phyloP scores from a whole-genome alignment of 2,329 filamentous ascomycete genomes.

The Scortechinia acanthostroma region DNA sequence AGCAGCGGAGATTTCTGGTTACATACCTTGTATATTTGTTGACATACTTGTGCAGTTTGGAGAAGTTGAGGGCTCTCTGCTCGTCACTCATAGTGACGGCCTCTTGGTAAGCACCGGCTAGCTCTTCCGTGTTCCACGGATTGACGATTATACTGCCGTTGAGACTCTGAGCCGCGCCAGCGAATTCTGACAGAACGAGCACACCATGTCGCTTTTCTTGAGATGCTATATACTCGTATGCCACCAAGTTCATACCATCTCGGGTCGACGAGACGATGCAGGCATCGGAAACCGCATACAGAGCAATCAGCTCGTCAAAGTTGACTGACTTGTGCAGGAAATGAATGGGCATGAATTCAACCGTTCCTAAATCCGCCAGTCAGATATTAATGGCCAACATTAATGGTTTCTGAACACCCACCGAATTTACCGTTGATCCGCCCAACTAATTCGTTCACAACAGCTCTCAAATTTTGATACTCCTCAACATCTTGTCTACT shows the following conservation, averaged over 20 bases:
- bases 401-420: conserved; percentile 4
- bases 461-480: conserved; percentile 89
- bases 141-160: conserved; percentile 88
- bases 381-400: not conserved
- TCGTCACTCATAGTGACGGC: conserved; percentile 94
- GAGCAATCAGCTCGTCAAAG: conserved; percentile 87
- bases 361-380: conserved; percentile 36
- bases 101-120: conserved; percentile 87
- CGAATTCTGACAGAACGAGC: conserved; percentile 93
- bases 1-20: not conserved
- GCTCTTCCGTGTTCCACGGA: conserved; percentile 95
- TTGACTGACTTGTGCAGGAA: conserved; percentile 94
- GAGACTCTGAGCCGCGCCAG: conserved; percentile 86
- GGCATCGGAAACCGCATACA: conserved; percentile 87
- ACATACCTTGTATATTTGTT: conserved; percentile 81
- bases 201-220: conserved; percentile 85
- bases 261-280: conserved; percentile 92
- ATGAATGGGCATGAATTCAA: conserved; percentile 98
- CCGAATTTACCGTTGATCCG: conserved; percentile 96
- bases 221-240: conserved; percentile 94
- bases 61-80: conserved; percentile 77
- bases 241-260: conserved; percentile 97
- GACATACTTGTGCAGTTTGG: conserved; percentile 88
- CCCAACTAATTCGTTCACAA: conserved; percentile 93
- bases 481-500: conserved; percentile 94